phyloP scores from a whole-genome alignment of 106 monocot species.

The Xerophyta viscosa region DNA sequence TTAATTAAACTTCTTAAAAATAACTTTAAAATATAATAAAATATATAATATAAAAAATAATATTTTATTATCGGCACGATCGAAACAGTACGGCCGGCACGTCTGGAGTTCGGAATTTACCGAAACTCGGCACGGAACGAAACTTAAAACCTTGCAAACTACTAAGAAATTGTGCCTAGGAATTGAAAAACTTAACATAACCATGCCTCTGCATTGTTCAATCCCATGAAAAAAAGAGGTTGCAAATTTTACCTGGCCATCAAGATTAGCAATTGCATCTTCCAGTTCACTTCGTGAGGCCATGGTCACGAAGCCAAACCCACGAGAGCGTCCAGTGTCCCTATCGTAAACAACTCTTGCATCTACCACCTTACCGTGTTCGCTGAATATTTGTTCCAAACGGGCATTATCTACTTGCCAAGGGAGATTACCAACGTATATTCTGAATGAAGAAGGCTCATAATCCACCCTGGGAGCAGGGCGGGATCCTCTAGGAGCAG shows the following conservation, averaged over 20 bases:
- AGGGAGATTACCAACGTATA: conserved; percentile 90
- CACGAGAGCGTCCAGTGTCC: conserved; percentile 81
- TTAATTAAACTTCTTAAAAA: too few relatives aligned
- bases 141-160: not conserved
- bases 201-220: too few relatives aligned
- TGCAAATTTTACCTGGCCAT: conserved; percentile 59
- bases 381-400: conserved; percentile 74
- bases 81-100: too few relatives aligned
- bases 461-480: conserved; percentile 34
- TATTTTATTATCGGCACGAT: too few relatives aligned
- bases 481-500: conserved; percentile 59
- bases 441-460: conserved; percentile 37
- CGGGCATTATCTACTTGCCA: conserved; percentile 80
- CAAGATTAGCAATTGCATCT: conserved; percentile 90
- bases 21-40: too few relatives aligned
- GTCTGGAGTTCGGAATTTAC: too few relatives aligned
- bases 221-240: not conserved
- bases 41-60: too few relatives aligned
- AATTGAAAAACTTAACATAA: not conserved
- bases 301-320: conserved; percentile 94
- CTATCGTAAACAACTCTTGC: conserved; percentile 77
- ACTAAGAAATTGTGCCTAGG: too few relatives aligned
- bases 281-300: conserved; percentile 51
- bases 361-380: conserved; percentile 75
- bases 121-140: too few relatives aligned